These are phyloP conservation scores for Candolleomyces aberdarensis DNA, from an alignment of 768 basidiomycete genomes.

Conservation along the genomic window DNA sequence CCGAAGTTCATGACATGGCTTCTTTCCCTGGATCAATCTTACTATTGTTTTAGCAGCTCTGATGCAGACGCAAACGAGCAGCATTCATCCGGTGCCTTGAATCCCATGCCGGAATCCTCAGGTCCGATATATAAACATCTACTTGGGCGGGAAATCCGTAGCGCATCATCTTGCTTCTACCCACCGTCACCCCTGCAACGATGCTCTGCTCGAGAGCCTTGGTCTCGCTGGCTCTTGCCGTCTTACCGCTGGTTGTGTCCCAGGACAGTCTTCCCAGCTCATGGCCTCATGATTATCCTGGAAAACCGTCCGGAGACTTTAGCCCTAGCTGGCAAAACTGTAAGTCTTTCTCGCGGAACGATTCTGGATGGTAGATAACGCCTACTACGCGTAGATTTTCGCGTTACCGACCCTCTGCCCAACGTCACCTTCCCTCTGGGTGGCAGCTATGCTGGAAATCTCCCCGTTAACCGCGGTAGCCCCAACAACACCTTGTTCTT, in stretches of 20 bases:
- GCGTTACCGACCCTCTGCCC: constrained; percentile 53
- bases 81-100: not conserved
- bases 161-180: not conserved
- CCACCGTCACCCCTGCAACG: not conserved
- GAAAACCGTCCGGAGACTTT: constrained; percentile 44
- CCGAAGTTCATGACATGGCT: not conserved
- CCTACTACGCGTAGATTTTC: constrained; percentile 43
- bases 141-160: no score
- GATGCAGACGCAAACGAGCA: not conserved
- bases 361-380: not conserved
- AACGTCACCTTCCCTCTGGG: constrained; percentile 55
- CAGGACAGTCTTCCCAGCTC: constrained; percentile 35
- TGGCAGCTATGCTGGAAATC: constrained; percentile 62
- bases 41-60: not conserved
- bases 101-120: not conserved
- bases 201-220: not conserved
- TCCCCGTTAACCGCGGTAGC: constrained; percentile 54
- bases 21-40: not conserved
- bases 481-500: constrained; percentile 69
- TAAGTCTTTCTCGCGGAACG: constrained; percentile 24
- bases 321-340: constrained; percentile 62
- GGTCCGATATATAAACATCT: no score
- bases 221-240: constrained; percentile 10
- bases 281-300: constrained; percentile 48
- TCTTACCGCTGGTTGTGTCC: constrained; percentile 17